A percentile compares a stretch with the other conserved stretches of the same genome.
Conservation (phyloP, 1,139 yeast species). For the Lodderomyces beijingensis region DNA sequence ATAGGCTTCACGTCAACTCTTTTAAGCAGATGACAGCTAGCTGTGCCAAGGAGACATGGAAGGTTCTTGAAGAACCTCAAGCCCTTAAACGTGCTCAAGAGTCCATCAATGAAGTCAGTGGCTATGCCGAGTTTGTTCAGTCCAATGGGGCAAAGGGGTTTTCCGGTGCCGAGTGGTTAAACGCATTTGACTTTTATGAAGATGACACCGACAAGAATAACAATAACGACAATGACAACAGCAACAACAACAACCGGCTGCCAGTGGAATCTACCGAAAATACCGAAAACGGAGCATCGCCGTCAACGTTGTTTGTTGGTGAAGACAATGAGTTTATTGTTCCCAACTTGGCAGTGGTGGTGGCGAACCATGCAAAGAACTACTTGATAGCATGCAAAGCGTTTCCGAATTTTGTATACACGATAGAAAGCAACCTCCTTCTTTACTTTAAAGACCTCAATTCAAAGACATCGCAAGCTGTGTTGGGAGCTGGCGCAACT, state of each 20-base stretch:
- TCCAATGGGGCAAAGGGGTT: slow-evolving; percentile 21
- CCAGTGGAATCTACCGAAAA: slow-evolving; percentile 22
- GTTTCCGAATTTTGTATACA: slow-evolving; percentile 38
- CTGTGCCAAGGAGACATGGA: slow-evolving; percentile 77
- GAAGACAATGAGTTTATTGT: slow-evolving; percentile 31
- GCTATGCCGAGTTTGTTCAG: slow-evolving; percentile 45
- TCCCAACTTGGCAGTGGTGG: slow-evolving; percentile 35
- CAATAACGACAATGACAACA: too few species aligned
- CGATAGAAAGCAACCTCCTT: slow-evolving; percentile 40
- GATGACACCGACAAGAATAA: not conserved
- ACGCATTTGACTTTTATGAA: slow-evolving; percentile 28
- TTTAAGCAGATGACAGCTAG: slow-evolving; percentile 40
- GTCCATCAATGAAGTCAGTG: slow-evolving; percentile 51
- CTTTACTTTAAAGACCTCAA: slow-evolving; percentile 54
- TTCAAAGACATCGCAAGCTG: slow-evolving; percentile 55
- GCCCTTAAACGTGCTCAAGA: slow-evolving; percentile 43
- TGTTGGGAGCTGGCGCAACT: slow-evolving; percentile 76
- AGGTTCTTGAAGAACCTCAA: slow-evolving; percentile 42
- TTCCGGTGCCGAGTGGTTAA: slow-evolving; percentile 45
- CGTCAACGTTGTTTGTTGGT: not conserved
- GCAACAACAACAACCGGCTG: too few species aligned
- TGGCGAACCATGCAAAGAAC: slow-evolving; percentile 39
- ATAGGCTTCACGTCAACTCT: slow-evolving; percentile 52
- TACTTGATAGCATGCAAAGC: slow-evolving; percentile 47
- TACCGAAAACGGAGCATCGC: slow-evolving; percentile 24